Evolutionary conservation across 1,139 yeast genomes (phyloP).

Genomic region (Diutina ranongensis): DNA sequence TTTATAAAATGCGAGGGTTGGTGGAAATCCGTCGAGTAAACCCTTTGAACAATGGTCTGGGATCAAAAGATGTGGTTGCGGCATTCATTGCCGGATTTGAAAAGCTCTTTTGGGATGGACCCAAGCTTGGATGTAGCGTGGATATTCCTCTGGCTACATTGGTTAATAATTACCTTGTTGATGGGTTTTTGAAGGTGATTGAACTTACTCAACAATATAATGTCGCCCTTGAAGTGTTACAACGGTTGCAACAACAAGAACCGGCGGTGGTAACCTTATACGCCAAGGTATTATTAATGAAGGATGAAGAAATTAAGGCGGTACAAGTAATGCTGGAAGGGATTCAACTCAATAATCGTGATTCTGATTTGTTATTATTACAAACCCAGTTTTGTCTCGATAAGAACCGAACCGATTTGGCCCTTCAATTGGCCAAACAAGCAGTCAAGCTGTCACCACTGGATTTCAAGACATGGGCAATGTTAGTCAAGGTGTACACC

Average conservation of each 20-base stretch:
- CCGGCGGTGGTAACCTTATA: conserved; percentile 45
- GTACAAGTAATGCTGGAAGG: conserved; percentile 55
- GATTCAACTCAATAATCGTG: conserved; percentile 46
- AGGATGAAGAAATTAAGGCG: conserved; percentile 74
- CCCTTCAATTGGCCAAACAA: conserved; percentile 59
- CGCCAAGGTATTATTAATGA: conserved; percentile 39
- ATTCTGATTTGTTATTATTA: conserved; percentile 43
- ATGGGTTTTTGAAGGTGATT: conserved; percentile 55
- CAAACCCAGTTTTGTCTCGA: conserved; percentile 66
- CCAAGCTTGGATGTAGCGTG: conserved; percentile 50
- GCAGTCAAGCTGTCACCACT: conserved; percentile 79
- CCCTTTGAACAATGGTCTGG: conserved; percentile 43
- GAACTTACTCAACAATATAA: conserved; percentile 55
- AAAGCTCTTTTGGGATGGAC: conserved; percentile 54
- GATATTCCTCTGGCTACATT: conserved; percentile 64
- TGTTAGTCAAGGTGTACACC: conserved; percentile 62
- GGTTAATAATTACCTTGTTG: conserved; percentile 63
- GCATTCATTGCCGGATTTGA: conserved; percentile 52
- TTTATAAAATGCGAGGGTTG: conserved; percentile 37
- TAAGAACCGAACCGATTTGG: conserved; percentile 59
- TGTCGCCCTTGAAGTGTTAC: conserved; percentile 44
- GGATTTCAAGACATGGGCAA: conserved; percentile 76
- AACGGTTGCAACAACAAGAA: conserved; percentile 28
- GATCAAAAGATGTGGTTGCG: conserved; percentile 33
- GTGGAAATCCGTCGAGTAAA: conserved; percentile 34